Base-by-base conservation (phyloP, 768 basidiomycete species). In the Rickenella mellea region DNA sequence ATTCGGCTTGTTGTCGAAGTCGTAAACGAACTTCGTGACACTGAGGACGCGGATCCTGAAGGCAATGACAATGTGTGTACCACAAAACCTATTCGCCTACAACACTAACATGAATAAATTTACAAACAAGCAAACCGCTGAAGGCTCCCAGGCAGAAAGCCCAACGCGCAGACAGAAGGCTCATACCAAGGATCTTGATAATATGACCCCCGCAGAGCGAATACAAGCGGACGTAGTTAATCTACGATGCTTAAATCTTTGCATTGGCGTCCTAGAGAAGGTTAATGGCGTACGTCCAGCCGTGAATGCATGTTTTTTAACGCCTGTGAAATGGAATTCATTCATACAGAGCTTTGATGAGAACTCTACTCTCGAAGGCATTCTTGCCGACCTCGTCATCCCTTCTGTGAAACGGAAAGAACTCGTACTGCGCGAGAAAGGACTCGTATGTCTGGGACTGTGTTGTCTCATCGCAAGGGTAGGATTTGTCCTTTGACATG, bases 351-450 rank as follows among this genome's bases (percentile, higher is more conserved):
- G 69, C 1, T 74, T 75, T 40, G 72, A 79, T 48, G 80, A 83
- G 45, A 82, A 83, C 54, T 77, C 80, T 6, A 80, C 76, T 4
- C 60, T 85, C 44, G 76, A 79, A 45, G 83, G 86, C 21, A 59
- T 71, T 17, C 55, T 78, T 58, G 68, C 86, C 8, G 90, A 97
- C 51, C 67, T 99, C 14, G 89, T 97, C 53, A 76, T 96, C 25
- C 94, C 94, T 2, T 78, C 88, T 4, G 87, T 97, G 32, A 80
- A 83, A 55, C 76, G 88, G 40, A 93, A 93, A 62, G 90, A 94
- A 51, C 69, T 86, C 5, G 68, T 72, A 1, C 69, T 93, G 52
- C 72, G 87, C 29, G 85, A 90, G 58, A 80, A 83, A 57, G 89
- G 89, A 1, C 67, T 92, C 9, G 66, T 86, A 43, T 76, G 79